Evolutionary conservation across 225 moss, liverwort and hornwort species (phyloP).

Genomic region (Climacium dendroides): DNA sequence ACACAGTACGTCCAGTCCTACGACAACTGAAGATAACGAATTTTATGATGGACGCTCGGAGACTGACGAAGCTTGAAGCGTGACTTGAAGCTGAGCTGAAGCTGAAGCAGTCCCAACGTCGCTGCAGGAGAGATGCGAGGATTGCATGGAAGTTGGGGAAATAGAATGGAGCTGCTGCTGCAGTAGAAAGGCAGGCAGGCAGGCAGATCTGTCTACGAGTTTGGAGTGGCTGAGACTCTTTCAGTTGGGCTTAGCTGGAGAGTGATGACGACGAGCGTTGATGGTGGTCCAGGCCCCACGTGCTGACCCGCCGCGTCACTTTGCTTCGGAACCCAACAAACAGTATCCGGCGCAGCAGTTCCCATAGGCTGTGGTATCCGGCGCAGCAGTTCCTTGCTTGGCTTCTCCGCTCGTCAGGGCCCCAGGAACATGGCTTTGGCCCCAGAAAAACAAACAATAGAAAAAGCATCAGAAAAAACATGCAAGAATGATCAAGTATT

Average conservation of each 20-base stretch:
- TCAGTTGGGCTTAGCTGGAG: neutral
- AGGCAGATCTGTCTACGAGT: neutral
- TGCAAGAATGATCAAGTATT: too few relatives aligned
- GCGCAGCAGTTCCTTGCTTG: neutral
- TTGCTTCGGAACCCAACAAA: neutral
- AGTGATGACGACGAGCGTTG: neutral
- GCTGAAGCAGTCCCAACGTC: neutral
- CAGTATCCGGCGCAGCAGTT: neutral
- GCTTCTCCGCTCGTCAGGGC: neutral
- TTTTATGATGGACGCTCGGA: neutral
- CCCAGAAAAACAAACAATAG: too few relatives aligned
- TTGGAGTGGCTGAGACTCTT: neutral
- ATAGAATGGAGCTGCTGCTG: neutral
- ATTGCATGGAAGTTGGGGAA: neutral
- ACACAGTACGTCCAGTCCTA: neutral
- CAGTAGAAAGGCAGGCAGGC: neutral
- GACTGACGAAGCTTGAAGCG: too few relatives aligned
- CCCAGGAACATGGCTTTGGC: neutral
- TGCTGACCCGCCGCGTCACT: neutral
- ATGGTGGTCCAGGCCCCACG: neutral
- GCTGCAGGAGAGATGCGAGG: neutral
- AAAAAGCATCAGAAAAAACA: too few relatives aligned
- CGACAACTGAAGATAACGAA: neutral
- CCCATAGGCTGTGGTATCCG: neutral
- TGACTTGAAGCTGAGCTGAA: too few relatives aligned